phyloP scores from a whole-genome alignment of 441 rosid species.

The Euphorbia schlechtendalii region DNA sequence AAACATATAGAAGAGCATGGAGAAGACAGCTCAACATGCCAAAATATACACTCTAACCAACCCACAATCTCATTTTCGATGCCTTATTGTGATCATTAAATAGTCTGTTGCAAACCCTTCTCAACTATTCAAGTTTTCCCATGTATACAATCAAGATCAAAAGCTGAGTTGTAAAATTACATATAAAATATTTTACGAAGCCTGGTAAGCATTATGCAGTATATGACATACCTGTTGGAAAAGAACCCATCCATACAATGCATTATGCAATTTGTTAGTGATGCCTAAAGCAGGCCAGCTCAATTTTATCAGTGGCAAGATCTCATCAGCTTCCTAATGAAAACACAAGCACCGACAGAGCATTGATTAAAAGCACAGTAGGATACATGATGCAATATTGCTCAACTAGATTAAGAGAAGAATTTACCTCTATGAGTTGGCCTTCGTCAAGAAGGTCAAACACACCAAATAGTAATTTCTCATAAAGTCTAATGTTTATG shows the following conservation, averaged over 20 bases:
- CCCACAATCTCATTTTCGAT: background rate
- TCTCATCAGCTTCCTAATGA: slow-evolving; percentile 65
- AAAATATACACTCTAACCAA: background rate
- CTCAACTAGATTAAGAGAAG: slow-evolving; percentile 17
- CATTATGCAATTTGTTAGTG: slow-evolving; percentile 72
- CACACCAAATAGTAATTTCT: slow-evolving; percentile 61
- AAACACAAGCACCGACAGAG: slow-evolving; percentile 20
- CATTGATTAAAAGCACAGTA: slow-evolving; percentile 8
- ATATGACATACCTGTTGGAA: slow-evolving; percentile 69
- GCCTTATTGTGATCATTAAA: background rate
- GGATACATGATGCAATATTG: slow-evolving; percentile 8
- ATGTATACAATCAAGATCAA: background rate
- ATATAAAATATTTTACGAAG: background rate
- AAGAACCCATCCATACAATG: slow-evolving; percentile 75
- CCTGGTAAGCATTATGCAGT: background rate
- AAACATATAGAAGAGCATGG: background rate
- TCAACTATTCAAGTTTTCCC: background rate
- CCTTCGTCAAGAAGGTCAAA: slow-evolving; percentile 95
- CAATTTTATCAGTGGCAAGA: slow-evolving; percentile 53
- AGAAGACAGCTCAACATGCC: background rate
- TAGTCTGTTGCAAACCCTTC: background rate
- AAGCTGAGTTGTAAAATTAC: background rate
- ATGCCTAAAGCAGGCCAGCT: slow-evolving; percentile 92
- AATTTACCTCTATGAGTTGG: slow-evolving; percentile 80
- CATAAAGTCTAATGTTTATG: slow-evolving; percentile 74